Conservation (phyloP, 2,329 filamentous ascomycete species). For the Colletotrichum filicis region DNA sequence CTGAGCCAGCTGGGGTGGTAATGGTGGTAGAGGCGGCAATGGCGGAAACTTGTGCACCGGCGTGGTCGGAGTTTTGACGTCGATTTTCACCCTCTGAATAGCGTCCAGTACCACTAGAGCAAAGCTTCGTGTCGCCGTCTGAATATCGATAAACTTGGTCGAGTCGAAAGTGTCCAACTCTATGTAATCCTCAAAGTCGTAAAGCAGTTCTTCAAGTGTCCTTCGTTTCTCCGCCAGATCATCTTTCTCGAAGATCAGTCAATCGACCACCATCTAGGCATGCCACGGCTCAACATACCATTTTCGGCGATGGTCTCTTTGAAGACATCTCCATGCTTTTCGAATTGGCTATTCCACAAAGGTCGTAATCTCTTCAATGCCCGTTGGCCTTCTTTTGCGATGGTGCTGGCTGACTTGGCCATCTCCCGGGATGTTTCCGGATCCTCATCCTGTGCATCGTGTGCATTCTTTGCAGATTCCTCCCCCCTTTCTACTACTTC, state of each 20-base stretch:
- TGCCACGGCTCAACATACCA: conserved; percentile 38
- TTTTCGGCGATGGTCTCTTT: conserved; percentile 48
- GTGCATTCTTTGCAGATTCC: conserved; percentile 48
- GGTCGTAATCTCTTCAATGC: conserved; percentile 50
- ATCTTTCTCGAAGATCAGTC: conserved; percentile 35
- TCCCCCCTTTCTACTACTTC: conserved; percentile 52
- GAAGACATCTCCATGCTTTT: conserved; percentile 50
- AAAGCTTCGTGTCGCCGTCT: conserved; percentile 51
- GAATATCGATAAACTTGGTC: conserved; percentile 49
- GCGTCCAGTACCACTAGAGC: conserved; percentile 52
- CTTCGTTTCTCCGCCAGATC: conserved; percentile 44
- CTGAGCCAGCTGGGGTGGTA: conserved; percentile 7
- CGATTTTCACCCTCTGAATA: conserved; percentile 42
- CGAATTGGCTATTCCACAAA: conserved; percentile 49
- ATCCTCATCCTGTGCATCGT: conserved; percentile 38
- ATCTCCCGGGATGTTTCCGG: conserved; percentile 42
- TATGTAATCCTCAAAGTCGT: conserved; percentile 56
- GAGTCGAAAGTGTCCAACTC: conserved; percentile 50
- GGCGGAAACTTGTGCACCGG: conserved; percentile 28
- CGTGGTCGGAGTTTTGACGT: conserved; percentile 3
- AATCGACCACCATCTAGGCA: background rate
- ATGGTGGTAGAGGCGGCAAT: conserved; percentile 23
- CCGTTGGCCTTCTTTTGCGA: conserved; percentile 51
- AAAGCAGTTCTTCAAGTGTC: conserved; percentile 52
- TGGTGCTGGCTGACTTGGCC: conserved; percentile 44